phyloP scores from a whole-genome alignment of 1,284 basidiomycete species.

The Blastosporella zonata region DNA sequence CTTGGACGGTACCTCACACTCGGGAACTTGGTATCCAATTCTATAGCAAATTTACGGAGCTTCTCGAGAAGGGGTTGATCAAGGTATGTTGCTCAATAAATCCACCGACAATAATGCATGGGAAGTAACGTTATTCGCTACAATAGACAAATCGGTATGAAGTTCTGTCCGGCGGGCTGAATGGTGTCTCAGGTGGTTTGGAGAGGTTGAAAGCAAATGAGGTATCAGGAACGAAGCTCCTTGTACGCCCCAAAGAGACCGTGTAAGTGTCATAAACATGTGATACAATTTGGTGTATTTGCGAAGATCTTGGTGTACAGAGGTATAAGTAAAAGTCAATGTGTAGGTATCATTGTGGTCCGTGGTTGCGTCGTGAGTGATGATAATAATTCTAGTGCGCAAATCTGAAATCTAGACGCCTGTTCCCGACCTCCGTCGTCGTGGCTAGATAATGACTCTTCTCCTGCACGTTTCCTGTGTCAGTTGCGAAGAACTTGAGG shows the following conservation, averaged over 20 bases:
- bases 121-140: not conserved
- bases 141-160: slow-evolving; percentile 38
- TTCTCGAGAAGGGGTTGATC: slow-evolving; percentile 21
- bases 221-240: slow-evolving; percentile 49
- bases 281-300: not conserved
- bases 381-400: slow-evolving; percentile 30
- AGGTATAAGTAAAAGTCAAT: no score
- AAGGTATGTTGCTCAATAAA: slow-evolving; percentile 22
- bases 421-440: slow-evolving; percentile 40
- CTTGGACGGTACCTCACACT: not conserved
- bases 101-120: no score
- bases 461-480: slow-evolving; percentile 27
- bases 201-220: slow-evolving; percentile 35
- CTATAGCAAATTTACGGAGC: not conserved
- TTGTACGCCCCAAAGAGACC: slow-evolving; percentile 47
- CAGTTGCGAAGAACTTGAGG: not conserved
- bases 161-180: slow-evolving; percentile 43
- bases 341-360: no score
- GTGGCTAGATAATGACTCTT: slow-evolving; percentile 36
- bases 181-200: slow-evolving; percentile 41
- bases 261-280: not conserved
- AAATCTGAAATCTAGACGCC: slow-evolving; percentile 42
- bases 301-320: not conserved
- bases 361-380: not conserved
- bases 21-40: not conserved